These are phyloP conservation scores for Clitocybe nebularis DNA, from an alignment of 1,284 basidiomycete genomes.

Conservation along the genomic window DNA sequence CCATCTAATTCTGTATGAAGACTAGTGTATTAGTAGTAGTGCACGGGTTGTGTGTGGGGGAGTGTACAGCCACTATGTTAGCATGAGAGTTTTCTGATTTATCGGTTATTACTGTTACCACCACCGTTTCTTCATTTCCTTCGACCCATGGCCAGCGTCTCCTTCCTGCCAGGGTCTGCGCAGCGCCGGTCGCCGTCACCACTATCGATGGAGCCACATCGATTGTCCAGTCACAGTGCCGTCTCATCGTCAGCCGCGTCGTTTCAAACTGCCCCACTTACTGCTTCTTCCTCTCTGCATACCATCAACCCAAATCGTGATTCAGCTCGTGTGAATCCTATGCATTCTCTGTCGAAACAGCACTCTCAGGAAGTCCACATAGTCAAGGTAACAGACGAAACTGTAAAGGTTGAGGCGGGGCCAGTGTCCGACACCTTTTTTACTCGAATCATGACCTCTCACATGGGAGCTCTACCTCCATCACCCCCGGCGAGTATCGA, in stretches of 20 bases:
- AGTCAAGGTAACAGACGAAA: slow-evolving; percentile 46
- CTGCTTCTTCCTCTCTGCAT: slow-evolving; percentile 30
- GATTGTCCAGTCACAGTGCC: slow-evolving; percentile 10
- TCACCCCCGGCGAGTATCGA: slow-evolving; percentile 63
- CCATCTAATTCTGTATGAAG: no score
- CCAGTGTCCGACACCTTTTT: slow-evolving; percentile 32
- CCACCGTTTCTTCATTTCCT: slow-evolving; percentile 1
- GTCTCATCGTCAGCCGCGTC: slow-evolving; percentile 24
- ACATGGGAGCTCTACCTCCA: slow-evolving; percentile 57
- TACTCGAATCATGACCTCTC: slow-evolving; percentile 30
- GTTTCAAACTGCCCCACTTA: slow-evolving; percentile 24
- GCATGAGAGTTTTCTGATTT: no score
- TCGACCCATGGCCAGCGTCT: slow-evolving; percentile 11
- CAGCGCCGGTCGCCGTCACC: slow-evolving; percentile 17
- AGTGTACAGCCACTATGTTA: no score
- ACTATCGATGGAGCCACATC: slow-evolving; percentile 6
- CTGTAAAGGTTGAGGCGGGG: slow-evolving; percentile 38
- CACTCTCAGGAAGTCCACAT: slow-evolving; percentile 46
- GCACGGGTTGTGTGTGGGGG: no score
- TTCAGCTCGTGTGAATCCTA: slow-evolving; percentile 33
- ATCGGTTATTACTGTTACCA: background rate
- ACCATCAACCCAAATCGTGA: slow-evolving; percentile 22
- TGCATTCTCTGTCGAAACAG: slow-evolving; percentile 7
- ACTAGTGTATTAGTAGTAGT: no score
- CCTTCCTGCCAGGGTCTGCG: background rate